These are phyloP conservation scores for Bacidia rubella DNA, from an alignment of 495 filamentous ascomycete species.

Conservation along the genomic window DNA sequence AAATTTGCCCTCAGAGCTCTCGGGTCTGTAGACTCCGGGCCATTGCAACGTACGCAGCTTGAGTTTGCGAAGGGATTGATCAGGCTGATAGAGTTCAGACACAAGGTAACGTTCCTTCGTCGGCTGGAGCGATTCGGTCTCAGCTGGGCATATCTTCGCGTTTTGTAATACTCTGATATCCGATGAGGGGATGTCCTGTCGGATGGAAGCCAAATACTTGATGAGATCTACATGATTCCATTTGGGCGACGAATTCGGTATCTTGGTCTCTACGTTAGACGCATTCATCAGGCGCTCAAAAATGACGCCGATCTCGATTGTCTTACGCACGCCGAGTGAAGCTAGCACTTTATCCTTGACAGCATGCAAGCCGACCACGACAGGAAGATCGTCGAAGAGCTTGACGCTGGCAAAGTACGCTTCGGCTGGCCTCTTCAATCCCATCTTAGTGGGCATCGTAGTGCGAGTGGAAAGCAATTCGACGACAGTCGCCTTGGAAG, in stretches of 20 bases:
- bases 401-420: slow-evolving; percentile 89
- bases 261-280: slow-evolving; percentile 19
- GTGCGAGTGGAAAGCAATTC: slow-evolving; percentile 49
- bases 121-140: slow-evolving; percentile 37
- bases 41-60: slow-evolving; percentile 73
- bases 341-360: slow-evolving; percentile 82
- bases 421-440: slow-evolving; percentile 76
- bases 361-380: slow-evolving; percentile 53
- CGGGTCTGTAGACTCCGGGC: slow-evolving; percentile 51
- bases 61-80: slow-evolving; percentile 51
- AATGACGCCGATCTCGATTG: slow-evolving; percentile 83
- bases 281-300: slow-evolving; percentile 68
- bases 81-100: slow-evolving; percentile 76
- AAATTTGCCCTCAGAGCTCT: slow-evolving; percentile 59
- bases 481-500: slow-evolving; percentile 50
- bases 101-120: slow-evolving; percentile 53
- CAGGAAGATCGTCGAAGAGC: slow-evolving; percentile 84
- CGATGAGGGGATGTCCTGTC: slow-evolving; percentile 71
- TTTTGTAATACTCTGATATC: slow-evolving; percentile 69
- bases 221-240: slow-evolving; percentile 94
- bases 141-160: slow-evolving; percentile 70
- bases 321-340: slow-evolving; percentile 66
- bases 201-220: slow-evolving; percentile 80
- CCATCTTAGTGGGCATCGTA: slow-evolving; percentile 79
- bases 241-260: slow-evolving; percentile 29